phyloP scores from a whole-genome alignment of 768 basidiomycete species.

The Lentinula sp. region DNA sequence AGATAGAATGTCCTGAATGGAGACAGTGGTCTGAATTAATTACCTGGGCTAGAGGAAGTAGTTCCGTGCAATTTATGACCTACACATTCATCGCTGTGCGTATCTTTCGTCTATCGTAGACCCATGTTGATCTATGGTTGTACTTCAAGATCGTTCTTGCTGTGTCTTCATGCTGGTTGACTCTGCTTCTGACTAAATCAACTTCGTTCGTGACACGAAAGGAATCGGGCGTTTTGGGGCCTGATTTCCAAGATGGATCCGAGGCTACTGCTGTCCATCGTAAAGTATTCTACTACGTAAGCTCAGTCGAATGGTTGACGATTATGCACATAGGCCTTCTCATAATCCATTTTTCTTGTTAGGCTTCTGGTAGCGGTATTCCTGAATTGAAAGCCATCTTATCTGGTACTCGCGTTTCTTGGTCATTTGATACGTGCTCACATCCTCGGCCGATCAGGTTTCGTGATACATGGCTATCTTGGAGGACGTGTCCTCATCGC shows the following conservation, averaged over 20 bases:
- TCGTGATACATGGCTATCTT: slow-evolving; percentile 96
- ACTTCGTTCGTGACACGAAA: slow-evolving; percentile 85
- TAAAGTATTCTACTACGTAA: slow-evolving; percentile 78
- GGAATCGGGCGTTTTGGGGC: slow-evolving; percentile 68
- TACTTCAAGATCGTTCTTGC: slow-evolving; percentile 62
- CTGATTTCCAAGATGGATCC: slow-evolving; percentile 29
- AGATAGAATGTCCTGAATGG: slow-evolving; percentile 62
- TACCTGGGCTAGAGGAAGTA: slow-evolving; percentile 28
- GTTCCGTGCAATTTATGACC: slow-evolving; percentile 54
- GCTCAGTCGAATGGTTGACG: slow-evolving; percentile 19
- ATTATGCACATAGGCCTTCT: not conserved
- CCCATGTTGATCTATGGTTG: not conserved
- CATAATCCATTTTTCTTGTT: slow-evolving; percentile 7
- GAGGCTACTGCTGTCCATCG: slow-evolving; percentile 37
- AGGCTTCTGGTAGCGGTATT: slow-evolving; percentile 95
- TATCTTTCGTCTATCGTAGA: slow-evolving; percentile 8
- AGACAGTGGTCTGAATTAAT: slow-evolving; percentile 65
- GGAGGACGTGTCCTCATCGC: slow-evolving; percentile 86
- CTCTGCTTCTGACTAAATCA: slow-evolving; percentile 82
- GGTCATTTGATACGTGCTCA: not conserved
- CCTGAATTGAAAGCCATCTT: slow-evolving; percentile 96
- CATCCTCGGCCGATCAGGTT: slow-evolving; percentile 42
- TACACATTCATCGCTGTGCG: slow-evolving; percentile 79
- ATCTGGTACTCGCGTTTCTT: slow-evolving; percentile 46
- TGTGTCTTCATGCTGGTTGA: slow-evolving; percentile 67